phyloP scores from a whole-genome alignment of 2,329 filamentous ascomycete species.

The Microdochium nivale region DNA sequence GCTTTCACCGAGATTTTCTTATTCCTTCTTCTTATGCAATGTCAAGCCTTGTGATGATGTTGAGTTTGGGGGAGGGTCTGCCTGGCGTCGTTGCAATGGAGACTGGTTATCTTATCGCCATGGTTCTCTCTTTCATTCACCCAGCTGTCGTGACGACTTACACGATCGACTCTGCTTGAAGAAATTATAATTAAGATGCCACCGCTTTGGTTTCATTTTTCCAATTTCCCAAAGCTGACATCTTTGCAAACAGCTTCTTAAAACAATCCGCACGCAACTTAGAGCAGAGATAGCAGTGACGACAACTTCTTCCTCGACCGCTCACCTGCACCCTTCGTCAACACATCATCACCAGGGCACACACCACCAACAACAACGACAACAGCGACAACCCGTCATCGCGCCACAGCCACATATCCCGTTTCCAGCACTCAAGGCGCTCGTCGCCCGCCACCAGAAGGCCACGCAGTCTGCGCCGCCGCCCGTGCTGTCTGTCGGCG shows the following conservation, averaged over 20 bases:
- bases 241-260: background rate
- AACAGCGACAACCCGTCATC: no score
- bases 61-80: conserved; percentile 1
- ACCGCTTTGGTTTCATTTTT: background rate
- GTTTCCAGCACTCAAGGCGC: conserved; percentile 35
- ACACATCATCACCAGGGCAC: background rate
- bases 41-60: background rate
- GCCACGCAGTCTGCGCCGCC: conserved; percentile 34
- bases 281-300: background rate
- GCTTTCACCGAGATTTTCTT: conserved; percentile 5
- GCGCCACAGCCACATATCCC: conserved; percentile 16
- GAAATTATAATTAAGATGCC: background rate
- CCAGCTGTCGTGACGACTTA: background rate
- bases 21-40: background rate
- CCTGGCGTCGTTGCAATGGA: background rate
- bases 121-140: no score
- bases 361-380: conserved; percentile 3
- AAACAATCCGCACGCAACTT: background rate
- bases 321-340: background rate
- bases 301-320: background rate
- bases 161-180: background rate
- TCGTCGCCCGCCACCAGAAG: conserved; percentile 37
- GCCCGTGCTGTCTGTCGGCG: conserved; percentile 36
- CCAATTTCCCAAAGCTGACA: background rate
- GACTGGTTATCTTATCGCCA: background rate